phyloP scores from a whole-genome alignment of 2,329 filamentous ascomycete species.

The Fusarium sp. region DNA sequence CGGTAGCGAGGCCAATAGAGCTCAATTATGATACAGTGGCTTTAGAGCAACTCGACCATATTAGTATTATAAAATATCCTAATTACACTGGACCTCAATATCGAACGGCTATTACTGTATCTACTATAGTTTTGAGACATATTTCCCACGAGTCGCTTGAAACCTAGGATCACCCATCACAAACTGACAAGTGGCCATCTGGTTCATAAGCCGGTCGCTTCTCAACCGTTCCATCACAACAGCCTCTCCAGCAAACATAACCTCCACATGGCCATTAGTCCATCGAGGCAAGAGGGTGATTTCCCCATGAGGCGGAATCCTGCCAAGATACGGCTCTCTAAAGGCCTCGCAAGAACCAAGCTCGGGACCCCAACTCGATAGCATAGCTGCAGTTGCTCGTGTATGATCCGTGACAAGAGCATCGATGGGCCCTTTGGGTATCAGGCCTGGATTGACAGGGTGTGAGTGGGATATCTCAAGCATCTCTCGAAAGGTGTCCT shows the following conservation, averaged over 20 bases:
- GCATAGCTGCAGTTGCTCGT: background rate
- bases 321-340: conserved; percentile 10
- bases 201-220: background rate
- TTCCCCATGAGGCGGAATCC: conserved; percentile 1
- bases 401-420: conserved; percentile 5
- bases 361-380: conserved; percentile 12
- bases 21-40: background rate
- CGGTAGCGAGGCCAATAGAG: conserved; percentile 9
- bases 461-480: conserved; percentile 2
- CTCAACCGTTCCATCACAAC: conserved; percentile 2
- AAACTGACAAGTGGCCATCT: conserved; percentile 9
- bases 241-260: conserved; percentile 12
- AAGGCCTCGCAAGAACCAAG: conserved; percentile 8
- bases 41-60: background rate
- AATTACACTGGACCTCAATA: rapidly evolving
- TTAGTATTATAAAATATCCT: background rate
- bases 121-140: background rate
- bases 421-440: conserved; percentile 7
- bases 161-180: background rate
- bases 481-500: background rate
- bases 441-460: background rate
- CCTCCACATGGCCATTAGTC: background rate
- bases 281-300: conserved; percentile 8
- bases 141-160: background rate
- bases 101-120: background rate